phyloP scores from a whole-genome alignment of 345 rosid species.

The Salix arbutifolia region DNA sequence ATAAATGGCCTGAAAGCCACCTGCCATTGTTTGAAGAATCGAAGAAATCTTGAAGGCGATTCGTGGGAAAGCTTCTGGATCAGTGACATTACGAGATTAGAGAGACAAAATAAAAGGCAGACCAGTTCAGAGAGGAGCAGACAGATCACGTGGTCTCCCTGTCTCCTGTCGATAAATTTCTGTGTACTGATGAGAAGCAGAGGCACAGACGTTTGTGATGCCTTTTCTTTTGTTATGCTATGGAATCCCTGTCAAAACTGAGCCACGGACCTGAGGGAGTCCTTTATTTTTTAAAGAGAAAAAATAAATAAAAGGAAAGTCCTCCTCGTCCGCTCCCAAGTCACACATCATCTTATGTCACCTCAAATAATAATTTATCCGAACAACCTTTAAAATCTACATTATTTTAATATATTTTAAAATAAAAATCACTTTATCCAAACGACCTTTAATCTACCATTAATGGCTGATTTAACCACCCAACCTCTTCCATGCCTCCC shows the following conservation, averaged over 20 bases:
- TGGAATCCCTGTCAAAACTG: background rate
- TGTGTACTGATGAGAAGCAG: background rate
- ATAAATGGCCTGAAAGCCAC: background rate
- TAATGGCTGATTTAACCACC: background rate
- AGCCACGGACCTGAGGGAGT: background rate
- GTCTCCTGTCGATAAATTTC: background rate
- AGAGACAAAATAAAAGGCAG: background rate
- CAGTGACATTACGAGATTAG: too few species aligned
- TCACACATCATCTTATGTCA: background rate
- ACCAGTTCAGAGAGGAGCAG: background rate
- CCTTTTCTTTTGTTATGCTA: background rate
- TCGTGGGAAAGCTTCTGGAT: too few species aligned
- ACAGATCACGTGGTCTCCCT: constrained; percentile 5
- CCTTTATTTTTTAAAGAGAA: background rate
- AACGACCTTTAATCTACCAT: background rate
- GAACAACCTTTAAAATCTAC: too few species aligned
- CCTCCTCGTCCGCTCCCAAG: background rate
- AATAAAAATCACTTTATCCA: too few species aligned
- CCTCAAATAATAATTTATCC: background rate
- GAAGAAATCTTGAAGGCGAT: too few species aligned
- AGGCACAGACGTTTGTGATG: background rate
- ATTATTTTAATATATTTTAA: too few species aligned
- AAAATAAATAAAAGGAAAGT: too few species aligned
- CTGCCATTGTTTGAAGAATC: too few species aligned
- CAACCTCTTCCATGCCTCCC: background rate